Evolutionary conservation across 23 red algal species (phyloP).

Genomic region (Cyanidium caldarium): DNA sequence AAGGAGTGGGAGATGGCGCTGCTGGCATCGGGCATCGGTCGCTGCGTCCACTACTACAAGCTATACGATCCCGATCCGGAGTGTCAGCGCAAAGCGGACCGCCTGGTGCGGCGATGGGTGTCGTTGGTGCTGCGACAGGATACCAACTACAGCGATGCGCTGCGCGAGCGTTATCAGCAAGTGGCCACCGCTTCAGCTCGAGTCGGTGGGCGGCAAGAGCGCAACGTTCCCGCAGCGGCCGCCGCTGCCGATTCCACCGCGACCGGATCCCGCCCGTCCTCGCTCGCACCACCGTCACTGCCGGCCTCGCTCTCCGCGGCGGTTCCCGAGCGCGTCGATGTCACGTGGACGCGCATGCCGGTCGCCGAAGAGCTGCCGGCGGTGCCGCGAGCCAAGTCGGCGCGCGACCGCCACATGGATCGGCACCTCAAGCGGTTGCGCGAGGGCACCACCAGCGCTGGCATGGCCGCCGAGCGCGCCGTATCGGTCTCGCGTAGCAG

Average conservation of each 20-base stretch:
- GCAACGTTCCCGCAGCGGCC: background rate
- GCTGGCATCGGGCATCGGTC: background rate
- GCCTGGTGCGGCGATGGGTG: background rate
- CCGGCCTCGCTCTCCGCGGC: background rate
- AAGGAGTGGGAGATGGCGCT: background rate
- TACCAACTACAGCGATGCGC: background rate
- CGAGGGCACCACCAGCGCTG: too few species aligned
- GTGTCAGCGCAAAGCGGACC: background rate
- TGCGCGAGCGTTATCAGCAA: background rate
- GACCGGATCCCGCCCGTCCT: background rate
- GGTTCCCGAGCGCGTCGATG: background rate
- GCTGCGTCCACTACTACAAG: constrained; percentile 1
- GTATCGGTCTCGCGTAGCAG: constrained; percentile 20
- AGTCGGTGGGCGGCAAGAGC: background rate
- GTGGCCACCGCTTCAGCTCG: background rate
- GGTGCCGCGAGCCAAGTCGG: background rate
- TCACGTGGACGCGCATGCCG: background rate
- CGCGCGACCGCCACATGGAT: background rate
- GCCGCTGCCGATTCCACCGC: background rate
- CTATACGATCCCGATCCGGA: background rate
- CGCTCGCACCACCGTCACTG: background rate
- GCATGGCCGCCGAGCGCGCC: background rate
- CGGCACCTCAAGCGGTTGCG: background rate
- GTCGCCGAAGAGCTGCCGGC: background rate
- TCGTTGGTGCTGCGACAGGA: background rate